Evolutionary conservation across 2,329 filamentous ascomycete genomes (phyloP).

Genomic region (Alternaria gansuensis): DNA sequence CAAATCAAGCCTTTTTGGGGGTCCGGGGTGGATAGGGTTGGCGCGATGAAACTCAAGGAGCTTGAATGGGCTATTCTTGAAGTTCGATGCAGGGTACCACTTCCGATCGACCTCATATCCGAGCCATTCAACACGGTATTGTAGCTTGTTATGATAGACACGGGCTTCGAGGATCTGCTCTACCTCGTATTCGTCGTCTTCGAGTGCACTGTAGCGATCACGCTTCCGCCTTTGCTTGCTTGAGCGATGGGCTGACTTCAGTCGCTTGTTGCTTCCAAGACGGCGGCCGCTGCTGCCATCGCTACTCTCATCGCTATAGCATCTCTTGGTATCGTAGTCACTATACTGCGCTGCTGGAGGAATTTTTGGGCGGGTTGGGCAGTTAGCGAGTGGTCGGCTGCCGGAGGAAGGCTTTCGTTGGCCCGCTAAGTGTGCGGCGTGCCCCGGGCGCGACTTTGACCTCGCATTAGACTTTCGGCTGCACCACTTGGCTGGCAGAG

Average conservation of each 20-base stretch:
- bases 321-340: constrained; percentile 9
- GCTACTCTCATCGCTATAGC: constrained; percentile 10
- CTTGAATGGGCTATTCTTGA: constrained; percentile 13
- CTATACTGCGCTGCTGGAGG: constrained; percentile 1
- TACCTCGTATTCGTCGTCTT: constrained; percentile 15
- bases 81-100: constrained; percentile 10
- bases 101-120: constrained; percentile 8
- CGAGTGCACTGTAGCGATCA: neutral
- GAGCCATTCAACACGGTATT: constrained; percentile 14
- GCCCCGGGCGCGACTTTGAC: constrained; percentile 8
- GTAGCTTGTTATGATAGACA: constrained; percentile 3
- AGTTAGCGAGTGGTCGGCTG: constrained; percentile 1
- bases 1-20: constrained; percentile 18
- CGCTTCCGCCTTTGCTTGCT: constrained; percentile 10
- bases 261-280: constrained; percentile 3
- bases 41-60: constrained; percentile 20
- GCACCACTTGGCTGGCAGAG: constrained; percentile 3
- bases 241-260: neutral
- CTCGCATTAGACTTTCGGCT: neutral
- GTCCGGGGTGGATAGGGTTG: constrained; percentile 18
- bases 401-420: constrained; percentile 6
- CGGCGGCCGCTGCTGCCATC: constrained; percentile 1
- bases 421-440: neutral
- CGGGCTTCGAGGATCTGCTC: constrained; percentile 9
- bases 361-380: constrained; percentile 3